Evolutionary conservation across 352 stramenopile species (phyloP).

Genomic region (Globisporangium orthogonon): DNA sequence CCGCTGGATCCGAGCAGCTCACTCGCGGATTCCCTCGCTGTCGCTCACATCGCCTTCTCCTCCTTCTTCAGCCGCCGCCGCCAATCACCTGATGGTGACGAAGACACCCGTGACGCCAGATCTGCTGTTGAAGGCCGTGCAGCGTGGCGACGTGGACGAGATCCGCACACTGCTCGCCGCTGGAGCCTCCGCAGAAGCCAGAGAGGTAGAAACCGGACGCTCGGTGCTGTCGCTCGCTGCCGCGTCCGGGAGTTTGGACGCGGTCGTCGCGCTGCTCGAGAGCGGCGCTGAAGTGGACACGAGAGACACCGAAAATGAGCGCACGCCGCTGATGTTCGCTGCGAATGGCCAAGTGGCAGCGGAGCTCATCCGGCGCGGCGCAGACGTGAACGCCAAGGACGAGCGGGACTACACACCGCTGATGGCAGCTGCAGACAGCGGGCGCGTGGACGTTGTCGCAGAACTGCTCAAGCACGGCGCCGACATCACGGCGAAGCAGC

Average conservation of each 20-base stretch:
- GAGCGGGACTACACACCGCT: not conserved
- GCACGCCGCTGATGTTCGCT: constrained; percentile 8
- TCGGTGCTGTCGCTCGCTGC: too few relatives aligned
- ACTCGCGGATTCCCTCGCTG: too few relatives aligned
- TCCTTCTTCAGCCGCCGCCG: too few relatives aligned
- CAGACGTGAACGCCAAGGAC: not conserved
- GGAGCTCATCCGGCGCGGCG: not conserved
- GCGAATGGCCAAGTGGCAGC: constrained; percentile 4
- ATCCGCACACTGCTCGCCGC: too few relatives aligned
- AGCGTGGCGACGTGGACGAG: too few relatives aligned
- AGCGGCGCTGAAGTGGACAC: not conserved
- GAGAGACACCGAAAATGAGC: constrained; percentile 5
- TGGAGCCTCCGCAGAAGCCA: too few relatives aligned
- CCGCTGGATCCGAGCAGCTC: too few relatives aligned
- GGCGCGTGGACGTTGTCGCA: not conserved
- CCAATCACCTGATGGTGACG: too few relatives aligned
- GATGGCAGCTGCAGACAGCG: not conserved
- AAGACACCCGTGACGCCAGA: not conserved
- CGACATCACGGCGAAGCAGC: not conserved
- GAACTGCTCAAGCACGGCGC: not conserved
- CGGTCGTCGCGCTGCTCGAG: not conserved
- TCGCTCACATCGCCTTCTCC: too few relatives aligned
- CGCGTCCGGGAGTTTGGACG: not conserved
- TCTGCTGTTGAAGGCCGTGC: too few relatives aligned
- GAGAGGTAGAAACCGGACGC: too few relatives aligned